These are phyloP conservation scores for Ensete ventricosum DNA, from an alignment of 176 grass and related monocot species.

Conservation along the genomic window DNA sequence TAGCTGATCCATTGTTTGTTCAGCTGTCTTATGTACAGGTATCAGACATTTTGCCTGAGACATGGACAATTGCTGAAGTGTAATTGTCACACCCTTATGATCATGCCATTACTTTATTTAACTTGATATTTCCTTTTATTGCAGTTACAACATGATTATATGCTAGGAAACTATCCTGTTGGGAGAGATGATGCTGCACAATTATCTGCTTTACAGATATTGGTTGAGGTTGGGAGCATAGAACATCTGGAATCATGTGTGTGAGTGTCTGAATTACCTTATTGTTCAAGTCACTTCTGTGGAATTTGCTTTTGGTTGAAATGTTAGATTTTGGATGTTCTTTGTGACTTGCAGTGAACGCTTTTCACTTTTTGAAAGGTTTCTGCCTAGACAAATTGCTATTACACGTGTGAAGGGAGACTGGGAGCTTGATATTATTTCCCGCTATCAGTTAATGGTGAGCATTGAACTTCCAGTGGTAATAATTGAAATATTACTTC, in stretches of 20 bases:
- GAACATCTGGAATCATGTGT: slow-evolving; percentile 81
- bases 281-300: slow-evolving; percentile 1
- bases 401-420: slow-evolving; percentile 84
- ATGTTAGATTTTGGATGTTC: not conserved
- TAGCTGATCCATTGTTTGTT: slow-evolving; percentile 92
- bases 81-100: too few species aligned
- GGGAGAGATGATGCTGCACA: slow-evolving; percentile 96
- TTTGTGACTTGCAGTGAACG: slow-evolving; percentile 62
- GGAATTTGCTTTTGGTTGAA: slow-evolving; percentile 14
- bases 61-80: not conserved
- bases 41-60: not conserved
- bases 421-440: slow-evolving; percentile 97
- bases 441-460: slow-evolving; percentile 92
- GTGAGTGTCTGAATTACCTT: slow-evolving; percentile 46
- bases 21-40: slow-evolving; percentile 99
- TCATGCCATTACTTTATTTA: not conserved
- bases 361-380: slow-evolving; percentile 94
- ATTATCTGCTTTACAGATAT: slow-evolving; percentile 87
- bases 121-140: not conserved
- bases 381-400: slow-evolving; percentile 93
- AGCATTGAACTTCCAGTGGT: slow-evolving; percentile 3
- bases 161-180: slow-evolving; percentile 95
- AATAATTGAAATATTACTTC: not conserved
- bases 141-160: slow-evolving; percentile 97
- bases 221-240: slow-evolving; percentile 81